phyloP scores from a whole-genome alignment of 225 moss, liverwort and hornwort species.

The Marchantia paleacea region DNA sequence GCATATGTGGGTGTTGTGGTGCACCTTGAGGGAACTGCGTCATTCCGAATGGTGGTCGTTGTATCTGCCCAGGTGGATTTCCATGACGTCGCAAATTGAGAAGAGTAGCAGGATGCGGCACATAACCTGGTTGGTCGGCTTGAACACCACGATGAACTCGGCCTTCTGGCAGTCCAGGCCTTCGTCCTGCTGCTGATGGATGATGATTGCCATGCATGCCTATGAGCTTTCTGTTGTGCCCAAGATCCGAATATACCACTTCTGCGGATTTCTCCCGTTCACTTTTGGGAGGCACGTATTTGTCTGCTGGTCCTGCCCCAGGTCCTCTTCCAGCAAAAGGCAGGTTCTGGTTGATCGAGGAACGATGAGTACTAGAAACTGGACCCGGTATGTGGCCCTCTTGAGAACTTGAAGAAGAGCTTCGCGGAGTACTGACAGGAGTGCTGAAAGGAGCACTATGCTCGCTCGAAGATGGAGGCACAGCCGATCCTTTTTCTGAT shows the following conservation, averaged over 20 bases:
- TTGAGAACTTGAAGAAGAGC: conserved; percentile 4
- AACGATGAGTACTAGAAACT: background rate
- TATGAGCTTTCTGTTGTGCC: background rate
- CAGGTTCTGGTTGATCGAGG: background rate
- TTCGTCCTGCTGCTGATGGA: background rate
- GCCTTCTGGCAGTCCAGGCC: background rate
- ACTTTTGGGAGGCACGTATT: background rate
- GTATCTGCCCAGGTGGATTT: background rate
- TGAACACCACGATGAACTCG: background rate
- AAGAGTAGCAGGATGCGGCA: background rate
- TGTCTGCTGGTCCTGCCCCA: background rate
- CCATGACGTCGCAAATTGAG: background rate
- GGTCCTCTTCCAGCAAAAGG: background rate
- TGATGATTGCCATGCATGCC: background rate
- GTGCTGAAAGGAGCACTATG: background rate
- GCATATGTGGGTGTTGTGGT: too few species aligned
- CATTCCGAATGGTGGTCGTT: background rate
- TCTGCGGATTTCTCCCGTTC: background rate
- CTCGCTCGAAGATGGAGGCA: background rate
- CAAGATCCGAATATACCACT: background rate
- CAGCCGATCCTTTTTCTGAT: background rate
- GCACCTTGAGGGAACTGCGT: background rate
- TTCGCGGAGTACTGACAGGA: conserved; percentile 3
- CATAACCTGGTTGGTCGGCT: background rate
- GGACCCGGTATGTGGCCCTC: background rate